Percentiles rank a stretch among this genome's conserved stretches.
These are phyloP conservation scores for Acrasis kona DNA, from an alignment of 78 protist genomes.

Conservation along the genomic window DNA sequence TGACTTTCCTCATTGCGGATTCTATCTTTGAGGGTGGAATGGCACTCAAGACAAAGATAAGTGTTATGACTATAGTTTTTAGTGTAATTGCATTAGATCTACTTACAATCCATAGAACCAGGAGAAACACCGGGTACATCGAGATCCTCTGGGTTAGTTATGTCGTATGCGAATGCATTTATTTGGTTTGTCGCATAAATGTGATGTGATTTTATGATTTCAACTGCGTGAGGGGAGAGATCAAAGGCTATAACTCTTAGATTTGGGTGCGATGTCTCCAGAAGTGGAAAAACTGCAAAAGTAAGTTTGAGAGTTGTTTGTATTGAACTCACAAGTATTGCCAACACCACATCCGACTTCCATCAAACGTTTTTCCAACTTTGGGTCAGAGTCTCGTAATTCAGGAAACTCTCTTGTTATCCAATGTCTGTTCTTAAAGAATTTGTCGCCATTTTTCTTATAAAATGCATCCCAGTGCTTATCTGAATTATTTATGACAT, in stretches of 20 bases:
- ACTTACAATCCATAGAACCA: too few species aligned
- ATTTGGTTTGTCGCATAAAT: not conserved
- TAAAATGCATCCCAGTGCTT: conserved; percentile 17
- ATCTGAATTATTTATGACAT: too few species aligned
- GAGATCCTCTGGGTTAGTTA: not conserved
- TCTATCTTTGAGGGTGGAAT: not conserved
- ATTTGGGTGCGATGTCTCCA: not conserved
- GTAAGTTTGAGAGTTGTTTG: not conserved
- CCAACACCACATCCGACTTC: conserved; percentile 33
- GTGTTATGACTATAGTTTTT: too few species aligned
- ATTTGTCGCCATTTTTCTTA: not conserved
- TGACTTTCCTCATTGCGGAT: not conserved
- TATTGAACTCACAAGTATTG: conserved; percentile 9
- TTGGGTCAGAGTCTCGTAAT: not conserved
- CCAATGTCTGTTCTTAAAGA: conserved; percentile 24
- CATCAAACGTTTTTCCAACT: conserved; percentile 1
- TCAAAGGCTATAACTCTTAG: not conserved
- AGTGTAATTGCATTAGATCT: too few species aligned
- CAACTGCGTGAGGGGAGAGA: conserved; percentile 15
- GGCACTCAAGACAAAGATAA: conserved; percentile 25
- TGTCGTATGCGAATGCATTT: not conserved
- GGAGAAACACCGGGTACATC: not conserved
- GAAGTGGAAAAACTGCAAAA: not conserved
- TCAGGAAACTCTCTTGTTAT: conserved; percentile 16
- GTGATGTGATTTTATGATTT: not conserved